Percentiles rank a stretch among this genome's conserved stretches.
phyloP scores from a whole-genome alignment of 805 yeast genomes.

The Torulaspora indica region DNA sequence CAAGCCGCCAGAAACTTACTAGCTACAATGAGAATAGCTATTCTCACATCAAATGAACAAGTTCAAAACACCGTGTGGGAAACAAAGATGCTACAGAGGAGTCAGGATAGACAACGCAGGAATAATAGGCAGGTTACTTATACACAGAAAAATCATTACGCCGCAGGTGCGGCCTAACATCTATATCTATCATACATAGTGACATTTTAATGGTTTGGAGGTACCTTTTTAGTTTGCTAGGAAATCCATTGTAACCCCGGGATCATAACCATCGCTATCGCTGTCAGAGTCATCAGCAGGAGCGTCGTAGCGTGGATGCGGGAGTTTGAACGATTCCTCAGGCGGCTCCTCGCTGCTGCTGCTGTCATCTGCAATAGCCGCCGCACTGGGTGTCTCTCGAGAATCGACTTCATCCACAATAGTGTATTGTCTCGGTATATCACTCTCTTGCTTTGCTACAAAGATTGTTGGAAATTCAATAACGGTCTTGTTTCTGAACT shows the following conservation, averaged over 20 bases:
- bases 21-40: constrained; percentile 92
- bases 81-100: constrained; percentile 18
- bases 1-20: constrained; percentile 88
- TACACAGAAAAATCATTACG: constrained; percentile 26
- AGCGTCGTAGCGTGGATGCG: neutral
- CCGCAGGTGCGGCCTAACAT: constrained; percentile 29
- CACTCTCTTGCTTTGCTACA: constrained; percentile 34
- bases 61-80: constrained; percentile 28
- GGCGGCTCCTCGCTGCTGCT: constrained; percentile 15
- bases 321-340: constrained; percentile 18
- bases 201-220: neutral
- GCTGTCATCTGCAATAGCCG: constrained; percentile 12
- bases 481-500: constrained; percentile 53
- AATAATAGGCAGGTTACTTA: constrained; percentile 25
- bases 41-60: constrained; percentile 66
- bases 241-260: constrained; percentile 28
- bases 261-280: constrained; percentile 26
- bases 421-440: constrained; percentile 29
- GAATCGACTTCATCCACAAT: constrained; percentile 28
- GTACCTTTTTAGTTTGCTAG: constrained; percentile 15
- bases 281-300: constrained; percentile 5
- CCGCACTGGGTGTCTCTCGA: constrained; percentile 3
- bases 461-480: constrained; percentile 74
- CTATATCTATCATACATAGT: constrained; percentile 1
- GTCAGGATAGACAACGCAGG: constrained; percentile 17